Evolutionary conservation across 306 rosid species (phyloP).

Genomic region (Ochetophila trinervis): DNA sequence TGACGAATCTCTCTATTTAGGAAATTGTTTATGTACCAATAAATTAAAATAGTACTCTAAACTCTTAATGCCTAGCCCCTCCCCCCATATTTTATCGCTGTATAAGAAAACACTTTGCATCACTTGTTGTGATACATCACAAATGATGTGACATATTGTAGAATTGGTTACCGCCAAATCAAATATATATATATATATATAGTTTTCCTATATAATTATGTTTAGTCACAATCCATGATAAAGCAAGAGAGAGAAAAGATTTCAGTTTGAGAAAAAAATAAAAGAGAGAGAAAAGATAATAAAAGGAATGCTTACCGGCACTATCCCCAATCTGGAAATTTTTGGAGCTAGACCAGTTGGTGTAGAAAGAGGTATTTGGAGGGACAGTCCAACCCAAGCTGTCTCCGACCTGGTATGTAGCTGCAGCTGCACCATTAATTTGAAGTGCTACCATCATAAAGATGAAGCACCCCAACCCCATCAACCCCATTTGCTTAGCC

Average conservation of each 20-base stretch:
- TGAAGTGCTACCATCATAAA: slow-evolving; percentile 6
- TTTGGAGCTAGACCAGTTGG: slow-evolving; percentile 24
- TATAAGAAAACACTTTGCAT: no score
- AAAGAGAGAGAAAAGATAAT: neutral
- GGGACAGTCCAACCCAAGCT: slow-evolving; percentile 27
- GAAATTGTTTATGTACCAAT: no score
- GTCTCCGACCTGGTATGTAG: slow-evolving; percentile 19
- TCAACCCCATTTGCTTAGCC: slow-evolving; percentile 1
- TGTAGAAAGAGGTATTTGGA: slow-evolving; percentile 19
- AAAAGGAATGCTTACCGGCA: slow-evolving; percentile 8
- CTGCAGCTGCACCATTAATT: slow-evolving; percentile 12
- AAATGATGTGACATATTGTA: no score
- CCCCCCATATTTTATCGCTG: no score
- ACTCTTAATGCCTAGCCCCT: no score
- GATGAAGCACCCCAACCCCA: neutral
- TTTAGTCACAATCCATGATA: neutral
- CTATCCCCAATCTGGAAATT: slow-evolving; percentile 18
- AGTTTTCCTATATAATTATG: no score
- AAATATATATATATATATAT: no score
- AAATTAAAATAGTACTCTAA: no score
- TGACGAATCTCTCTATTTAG: no score
- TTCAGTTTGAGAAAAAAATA: no score
- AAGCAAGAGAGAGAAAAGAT: neutral
- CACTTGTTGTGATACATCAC: no score
- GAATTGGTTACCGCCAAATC: no score